Evolutionary conservation across 164 flowering plant species (phyloP), one percentile per base, ranked within the genome.

Genomic region (Stephania japonica): DNA sequence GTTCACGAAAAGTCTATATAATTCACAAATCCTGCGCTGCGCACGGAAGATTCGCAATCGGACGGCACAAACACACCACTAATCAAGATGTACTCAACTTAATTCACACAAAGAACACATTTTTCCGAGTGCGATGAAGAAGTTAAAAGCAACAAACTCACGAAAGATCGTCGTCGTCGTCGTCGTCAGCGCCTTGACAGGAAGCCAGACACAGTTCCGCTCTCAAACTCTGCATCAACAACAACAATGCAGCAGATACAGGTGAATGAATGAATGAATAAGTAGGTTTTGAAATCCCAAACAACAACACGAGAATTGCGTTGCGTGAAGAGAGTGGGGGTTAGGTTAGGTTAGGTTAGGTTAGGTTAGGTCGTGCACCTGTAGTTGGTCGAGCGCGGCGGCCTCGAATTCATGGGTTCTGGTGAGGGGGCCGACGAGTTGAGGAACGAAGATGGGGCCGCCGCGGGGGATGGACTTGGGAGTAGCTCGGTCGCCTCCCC

Each of bases 401-500:
- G 71, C 32, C 74, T 87, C 80, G 67, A 90, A 88, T 5, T 69
- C 76, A 38, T 82, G 67, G 65, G 83, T 81, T 27, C 82, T 75
- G 59, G 89, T 87, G 70, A 86, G 76, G 19, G 88, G 83, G 67
- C 91, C 81, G 26, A 89, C 83, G n/a, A 84, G 75, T 62, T 86
- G 81, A 12, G 85, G 82, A 16, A 82, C 75, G 69, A 74, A 91
- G 41, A 91, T 85, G 0, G 97, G 94, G 0, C 98, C 93, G 0
- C 97, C 98, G 12, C 83, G 86, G 6, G 93, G 87, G 65, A 88
- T 64, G 18, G 87, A 79, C 47, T 72, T 75, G 25, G 38, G 42
- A 21, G 27, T 6, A 42, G 72, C 78, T 27, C 74, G 49, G 24
- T 70, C 73, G 38, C 38, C n/a, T n/a, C n/a, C n/a, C n/a, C n/a